These are phyloP conservation scores for Podaxis mareebaensis DNA, from an alignment of 768 basidiomycete genomes.

Conservation along the genomic window DNA sequence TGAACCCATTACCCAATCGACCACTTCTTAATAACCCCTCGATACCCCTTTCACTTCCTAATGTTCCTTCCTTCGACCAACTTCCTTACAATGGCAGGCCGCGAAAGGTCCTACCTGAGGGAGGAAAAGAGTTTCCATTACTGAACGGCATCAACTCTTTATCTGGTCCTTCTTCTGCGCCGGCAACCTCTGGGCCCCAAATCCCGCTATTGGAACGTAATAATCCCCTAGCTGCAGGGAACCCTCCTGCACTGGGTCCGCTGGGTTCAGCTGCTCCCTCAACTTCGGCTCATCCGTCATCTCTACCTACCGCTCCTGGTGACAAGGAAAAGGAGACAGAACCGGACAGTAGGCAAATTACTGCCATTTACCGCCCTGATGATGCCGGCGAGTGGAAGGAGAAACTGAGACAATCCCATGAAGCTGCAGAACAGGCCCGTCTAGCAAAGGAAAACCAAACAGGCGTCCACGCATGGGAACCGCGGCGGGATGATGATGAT, in stretches of 20 bases:
- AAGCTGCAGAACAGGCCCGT: conserved; percentile 56
- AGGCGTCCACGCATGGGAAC: conserved; percentile 51
- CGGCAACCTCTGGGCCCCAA: conserved; percentile 43
- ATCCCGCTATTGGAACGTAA: conserved; percentile 52
- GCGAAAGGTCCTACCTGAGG: conserved; percentile 77
- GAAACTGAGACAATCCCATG: conserved; percentile 65
- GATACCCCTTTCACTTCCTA: conserved; percentile 65
- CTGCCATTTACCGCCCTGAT: conserved; percentile 87
- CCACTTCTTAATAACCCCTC: conserved; percentile 69
- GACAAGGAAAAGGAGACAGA: conserved; percentile 51
- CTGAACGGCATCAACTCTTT: conserved; percentile 61
- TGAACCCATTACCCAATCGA: conserved; percentile 93
- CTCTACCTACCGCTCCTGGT: conserved; percentile 31
- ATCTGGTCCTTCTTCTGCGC: conserved; percentile 51
- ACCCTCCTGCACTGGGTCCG: not conserved
- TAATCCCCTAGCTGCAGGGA: conserved; percentile 41
- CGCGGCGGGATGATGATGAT: conserved; percentile 56
- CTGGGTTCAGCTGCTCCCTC: not conserved
- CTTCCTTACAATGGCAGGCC: conserved; percentile 79
- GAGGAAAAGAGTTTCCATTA: conserved; percentile 67
- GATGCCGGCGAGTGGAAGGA: conserved; percentile 87
- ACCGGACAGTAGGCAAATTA: conserved; percentile 55
- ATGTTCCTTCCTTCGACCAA: conserved; percentile 73
- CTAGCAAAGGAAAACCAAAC: conserved; percentile 38
- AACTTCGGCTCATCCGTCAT: conserved; percentile 29